These are phyloP conservation scores for Corylus heterophylla DNA, from an alignment of 306 rosid species.

Conservation along the genomic window DNA sequence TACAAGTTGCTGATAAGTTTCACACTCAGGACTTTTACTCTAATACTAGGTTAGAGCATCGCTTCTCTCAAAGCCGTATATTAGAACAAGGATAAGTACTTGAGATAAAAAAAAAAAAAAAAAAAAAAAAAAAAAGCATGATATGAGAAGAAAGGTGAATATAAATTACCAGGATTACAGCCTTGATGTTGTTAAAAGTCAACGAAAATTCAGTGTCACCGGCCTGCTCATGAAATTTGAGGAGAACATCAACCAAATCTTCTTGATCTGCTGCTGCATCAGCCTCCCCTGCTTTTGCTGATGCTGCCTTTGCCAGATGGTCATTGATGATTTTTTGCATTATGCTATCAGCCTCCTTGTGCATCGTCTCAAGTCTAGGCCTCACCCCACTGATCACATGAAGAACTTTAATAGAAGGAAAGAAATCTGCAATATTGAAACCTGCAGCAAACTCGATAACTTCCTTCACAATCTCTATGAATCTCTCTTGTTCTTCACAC, in stretches of 20 bases:
- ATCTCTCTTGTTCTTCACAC: slow-evolving; percentile 29
- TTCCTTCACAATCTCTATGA: not conserved
- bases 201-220: not conserved
- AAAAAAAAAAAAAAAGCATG: no score
- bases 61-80: no score
- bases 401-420: slow-evolving; percentile 43
- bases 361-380: slow-evolving; percentile 33
- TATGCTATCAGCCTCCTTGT: slow-evolving; percentile 8
- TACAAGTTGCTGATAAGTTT: no score
- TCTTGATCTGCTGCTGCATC: not conserved
- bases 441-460: not conserved
- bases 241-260: slow-evolving; percentile 18
- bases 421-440: slow-evolving; percentile 36
- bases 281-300: not conserved
- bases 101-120: no score
- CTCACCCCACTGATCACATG: slow-evolving; percentile 16
- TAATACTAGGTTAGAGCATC: no score
- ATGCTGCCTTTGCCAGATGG: not conserved
- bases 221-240: slow-evolving; percentile 1
- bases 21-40: no score
- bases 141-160: no score
- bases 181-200: slow-evolving; percentile 21
- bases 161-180: not conserved
- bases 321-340: slow-evolving; percentile 16
- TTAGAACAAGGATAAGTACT: no score